Conservation (phyloP, 345 rosid species). For the Atalantia buxifolia region DNA sequence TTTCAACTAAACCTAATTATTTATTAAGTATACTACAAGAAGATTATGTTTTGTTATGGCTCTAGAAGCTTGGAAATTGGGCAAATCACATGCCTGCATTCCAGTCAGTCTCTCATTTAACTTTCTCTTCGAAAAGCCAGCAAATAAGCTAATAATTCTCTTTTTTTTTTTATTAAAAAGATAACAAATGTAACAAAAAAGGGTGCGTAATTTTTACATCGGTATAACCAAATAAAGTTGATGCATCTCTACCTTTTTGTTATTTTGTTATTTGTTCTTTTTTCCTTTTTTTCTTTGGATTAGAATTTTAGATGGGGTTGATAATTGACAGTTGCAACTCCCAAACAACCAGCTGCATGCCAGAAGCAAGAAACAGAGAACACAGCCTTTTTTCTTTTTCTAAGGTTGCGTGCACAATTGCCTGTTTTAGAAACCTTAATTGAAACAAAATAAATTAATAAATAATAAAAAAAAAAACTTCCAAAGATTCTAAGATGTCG, state of each 20-base stretch:
- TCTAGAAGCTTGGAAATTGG: background rate
- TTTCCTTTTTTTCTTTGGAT: background rate
- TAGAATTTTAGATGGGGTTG: conserved; percentile 8
- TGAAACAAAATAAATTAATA: background rate
- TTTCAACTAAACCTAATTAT: no score
- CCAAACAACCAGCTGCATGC: background rate
- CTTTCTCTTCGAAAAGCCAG: background rate
- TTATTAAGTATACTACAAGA: no score
- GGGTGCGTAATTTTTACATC: background rate
- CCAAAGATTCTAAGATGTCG: background rate
- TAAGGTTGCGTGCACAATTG: background rate
- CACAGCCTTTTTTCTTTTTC: no score
- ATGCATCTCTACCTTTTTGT: background rate
- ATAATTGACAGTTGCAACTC: conserved; percentile 7
- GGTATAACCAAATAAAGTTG: conserved; percentile 1
- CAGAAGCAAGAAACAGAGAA: background rate
- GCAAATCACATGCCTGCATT: background rate
- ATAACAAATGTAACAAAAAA: background rate
- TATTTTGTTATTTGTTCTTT: background rate
- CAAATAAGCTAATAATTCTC: background rate
- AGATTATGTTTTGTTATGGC: background rate
- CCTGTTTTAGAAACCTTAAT: conserved; percentile 16
- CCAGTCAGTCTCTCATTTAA: background rate
- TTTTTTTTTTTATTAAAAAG: background rate
- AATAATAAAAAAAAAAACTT: background rate